Evolutionary conservation across 2,329 filamentous ascomycete genomes (phyloP).

Genomic region (Microdochium trichocladiopsis): DNA sequence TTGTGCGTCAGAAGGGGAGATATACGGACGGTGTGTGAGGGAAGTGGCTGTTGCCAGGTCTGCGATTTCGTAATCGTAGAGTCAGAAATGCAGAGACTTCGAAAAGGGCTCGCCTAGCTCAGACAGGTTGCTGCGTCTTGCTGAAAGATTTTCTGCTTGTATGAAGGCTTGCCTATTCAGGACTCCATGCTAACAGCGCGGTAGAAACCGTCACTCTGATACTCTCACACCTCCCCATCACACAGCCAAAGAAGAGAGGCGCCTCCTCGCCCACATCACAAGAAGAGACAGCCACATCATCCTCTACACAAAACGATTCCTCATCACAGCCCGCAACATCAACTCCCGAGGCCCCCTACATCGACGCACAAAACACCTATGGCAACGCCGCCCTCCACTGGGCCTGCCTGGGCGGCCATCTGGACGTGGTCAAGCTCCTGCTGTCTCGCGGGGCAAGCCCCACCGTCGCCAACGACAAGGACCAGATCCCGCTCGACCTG

Average conservation of each 20-base stretch:
- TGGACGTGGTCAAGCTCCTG: slow-evolving; percentile 71
- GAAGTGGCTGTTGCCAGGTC: too few relatives aligned
- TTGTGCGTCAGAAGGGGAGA: too few relatives aligned
- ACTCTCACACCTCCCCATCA: slow-evolving; percentile 29
- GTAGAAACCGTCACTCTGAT: slow-evolving; percentile 37
- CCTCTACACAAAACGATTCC: slow-evolving; percentile 29
- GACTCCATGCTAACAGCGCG: not conserved
- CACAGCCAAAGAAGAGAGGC: slow-evolving; percentile 6
- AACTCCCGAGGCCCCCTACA: slow-evolving; percentile 34
- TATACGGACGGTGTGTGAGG: too few relatives aligned
- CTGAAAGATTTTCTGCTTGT: too few relatives aligned
- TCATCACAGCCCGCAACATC: slow-evolving; percentile 28
- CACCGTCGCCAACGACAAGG: slow-evolving; percentile 71
- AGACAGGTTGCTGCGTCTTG: too few relatives aligned
- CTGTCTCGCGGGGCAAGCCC: slow-evolving; percentile 72
- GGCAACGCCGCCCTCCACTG: slow-evolving; percentile 93
- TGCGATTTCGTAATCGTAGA: too few relatives aligned
- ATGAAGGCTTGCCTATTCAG: too few relatives aligned
- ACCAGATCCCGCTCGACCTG: slow-evolving; percentile 72
- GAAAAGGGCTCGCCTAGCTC: too few relatives aligned
- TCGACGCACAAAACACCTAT: slow-evolving; percentile 67
- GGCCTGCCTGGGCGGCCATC: slow-evolving; percentile 84
- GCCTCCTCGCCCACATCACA: slow-evolving; percentile 8
- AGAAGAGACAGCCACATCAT: slow-evolving; percentile 7
- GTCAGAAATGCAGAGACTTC: too few relatives aligned